Percentiles rank a stretch among this genome's conserved stretches.
Conservation (phyloP, 2,329 filamentous ascomycete species). For the Microdochium bolleyi region DNA sequence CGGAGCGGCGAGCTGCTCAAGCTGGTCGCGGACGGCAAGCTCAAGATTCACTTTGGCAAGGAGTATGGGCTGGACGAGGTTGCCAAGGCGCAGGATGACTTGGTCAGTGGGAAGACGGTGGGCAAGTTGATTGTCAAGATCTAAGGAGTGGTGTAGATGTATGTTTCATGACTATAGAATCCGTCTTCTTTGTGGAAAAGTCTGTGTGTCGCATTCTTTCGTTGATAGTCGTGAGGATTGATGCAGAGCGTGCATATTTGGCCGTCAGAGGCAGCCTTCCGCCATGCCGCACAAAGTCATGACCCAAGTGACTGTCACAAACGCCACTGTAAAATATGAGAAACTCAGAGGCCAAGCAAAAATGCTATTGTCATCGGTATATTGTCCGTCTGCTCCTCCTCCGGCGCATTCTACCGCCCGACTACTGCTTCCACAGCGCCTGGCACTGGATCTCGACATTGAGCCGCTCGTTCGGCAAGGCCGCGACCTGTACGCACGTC, state of each 20-base stretch:
- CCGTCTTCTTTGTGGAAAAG: too few relatives aligned
- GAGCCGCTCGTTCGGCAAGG: constrained; percentile 20
- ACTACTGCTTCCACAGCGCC: constrained; percentile 4
- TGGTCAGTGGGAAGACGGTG: constrained; percentile 7
- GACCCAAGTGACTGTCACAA: too few relatives aligned
- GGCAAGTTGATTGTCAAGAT: constrained; percentile 11
- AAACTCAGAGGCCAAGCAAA: too few relatives aligned
- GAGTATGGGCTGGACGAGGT: constrained; percentile 8
- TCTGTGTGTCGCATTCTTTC: too few relatives aligned
- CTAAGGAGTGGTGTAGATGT: background rate
- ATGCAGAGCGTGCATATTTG: too few relatives aligned
- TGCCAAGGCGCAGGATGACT: constrained; percentile 11
- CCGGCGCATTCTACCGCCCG: background rate
- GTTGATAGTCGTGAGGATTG: too few relatives aligned
- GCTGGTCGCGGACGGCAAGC: constrained; percentile 7
- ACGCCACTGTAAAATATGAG: too few relatives aligned
- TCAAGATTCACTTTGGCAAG: constrained; percentile 8
- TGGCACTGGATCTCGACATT: constrained; percentile 24
- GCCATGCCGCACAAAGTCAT: too few relatives aligned
- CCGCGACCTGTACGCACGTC: constrained; percentile 23
- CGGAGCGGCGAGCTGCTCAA: constrained; percentile 11
- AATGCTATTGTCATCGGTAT: background rate
- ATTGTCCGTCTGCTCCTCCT: background rate
- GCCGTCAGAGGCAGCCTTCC: too few relatives aligned
- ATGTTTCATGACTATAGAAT: background rate